These are phyloP conservation scores for Didymella segeticola DNA, from an alignment of 2,329 filamentous ascomycete species.

Conservation along the genomic window DNA sequence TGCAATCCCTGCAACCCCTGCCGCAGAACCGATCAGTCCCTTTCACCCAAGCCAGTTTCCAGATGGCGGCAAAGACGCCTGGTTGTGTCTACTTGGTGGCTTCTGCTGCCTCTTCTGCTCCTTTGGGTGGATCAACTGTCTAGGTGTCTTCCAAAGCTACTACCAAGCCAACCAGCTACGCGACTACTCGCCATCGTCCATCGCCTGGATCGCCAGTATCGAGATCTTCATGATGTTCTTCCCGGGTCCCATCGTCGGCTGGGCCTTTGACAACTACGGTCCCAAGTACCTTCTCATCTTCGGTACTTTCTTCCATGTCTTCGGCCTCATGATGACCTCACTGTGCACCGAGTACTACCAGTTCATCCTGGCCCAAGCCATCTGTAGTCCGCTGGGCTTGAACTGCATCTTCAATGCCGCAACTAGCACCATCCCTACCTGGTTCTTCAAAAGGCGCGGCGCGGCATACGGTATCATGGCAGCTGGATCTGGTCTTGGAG, in stretches of 20 bases:
- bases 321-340: conserved; percentile 69
- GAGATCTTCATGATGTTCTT: conserved; percentile 59
- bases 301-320: conserved; percentile 64
- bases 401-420: conserved; percentile 63
- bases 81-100: conserved; percentile 38
- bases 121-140: conserved; percentile 54
- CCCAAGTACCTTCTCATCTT: conserved; percentile 62
- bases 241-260: conserved; percentile 67
- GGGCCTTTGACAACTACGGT: conserved; percentile 68
- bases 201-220: conserved; percentile 56
- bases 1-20: conserved; percentile 11
- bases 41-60: conserved; percentile 45
- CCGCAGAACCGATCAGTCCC: conserved; percentile 25
- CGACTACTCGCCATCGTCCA: conserved; percentile 47
- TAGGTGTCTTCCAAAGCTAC: conserved; percentile 57
- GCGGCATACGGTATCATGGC: conserved; percentile 58
- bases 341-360: conserved; percentile 64
- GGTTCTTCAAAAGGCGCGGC: conserved; percentile 59
- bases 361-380: conserved; percentile 62
- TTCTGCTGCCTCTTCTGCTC: conserved; percentile 41
- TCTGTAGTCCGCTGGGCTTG: conserved; percentile 58
- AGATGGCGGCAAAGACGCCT: conserved; percentile 48
- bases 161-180: conserved; percentile 53
- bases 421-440: conserved; percentile 52
- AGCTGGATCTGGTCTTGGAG: conserved; percentile 59